Evolutionary conservation across 2,329 filamentous ascomycete species (phyloP).

Genomic region (Coniella lustricola): DNA sequence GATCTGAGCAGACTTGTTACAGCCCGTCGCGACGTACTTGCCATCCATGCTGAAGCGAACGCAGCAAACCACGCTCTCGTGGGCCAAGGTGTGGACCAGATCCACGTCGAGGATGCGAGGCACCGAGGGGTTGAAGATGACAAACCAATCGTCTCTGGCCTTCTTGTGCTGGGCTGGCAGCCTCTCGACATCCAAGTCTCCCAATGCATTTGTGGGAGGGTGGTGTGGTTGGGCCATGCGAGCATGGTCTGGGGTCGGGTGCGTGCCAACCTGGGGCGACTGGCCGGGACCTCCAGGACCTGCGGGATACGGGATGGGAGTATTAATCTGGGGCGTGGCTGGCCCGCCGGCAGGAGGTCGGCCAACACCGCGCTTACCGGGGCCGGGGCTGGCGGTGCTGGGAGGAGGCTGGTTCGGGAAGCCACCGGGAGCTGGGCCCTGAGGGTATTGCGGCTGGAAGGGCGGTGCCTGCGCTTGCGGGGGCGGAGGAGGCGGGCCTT

Average conservation of each 20-base stretch:
- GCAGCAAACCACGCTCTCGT: conserved; percentile 97
- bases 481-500: conserved; percentile 49
- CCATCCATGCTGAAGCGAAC: conserved; percentile 95
- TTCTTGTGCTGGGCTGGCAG: conserved; percentile 84
- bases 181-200: conserved; percentile 80
- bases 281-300: conserved; percentile 54
- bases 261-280: conserved; percentile 75
- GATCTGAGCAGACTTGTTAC: conserved; percentile 98
- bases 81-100: conserved; percentile 82
- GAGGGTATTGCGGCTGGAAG: conserved; percentile 65
- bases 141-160: conserved; percentile 87
- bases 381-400: conserved; percentile 80
- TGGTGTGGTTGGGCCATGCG: conserved; percentile 45
- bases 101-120: conserved; percentile 88
- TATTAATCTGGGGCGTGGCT: conserved; percentile 87
- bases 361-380: conserved; percentile 63
- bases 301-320: conserved; percentile 70
- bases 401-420: conserved; percentile 79
- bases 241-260: conserved; percentile 67
- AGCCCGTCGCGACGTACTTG: conserved; percentile 92
- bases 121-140: conserved; percentile 89
- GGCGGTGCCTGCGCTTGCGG: conserved; percentile 61
- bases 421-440: conserved; percentile 53
- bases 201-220: conserved; percentile 57
- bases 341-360: conserved; percentile 62